phyloP scores from a whole-genome alignment of 202 grass and related monocot genomes.

The Zizania palustris region DNA sequence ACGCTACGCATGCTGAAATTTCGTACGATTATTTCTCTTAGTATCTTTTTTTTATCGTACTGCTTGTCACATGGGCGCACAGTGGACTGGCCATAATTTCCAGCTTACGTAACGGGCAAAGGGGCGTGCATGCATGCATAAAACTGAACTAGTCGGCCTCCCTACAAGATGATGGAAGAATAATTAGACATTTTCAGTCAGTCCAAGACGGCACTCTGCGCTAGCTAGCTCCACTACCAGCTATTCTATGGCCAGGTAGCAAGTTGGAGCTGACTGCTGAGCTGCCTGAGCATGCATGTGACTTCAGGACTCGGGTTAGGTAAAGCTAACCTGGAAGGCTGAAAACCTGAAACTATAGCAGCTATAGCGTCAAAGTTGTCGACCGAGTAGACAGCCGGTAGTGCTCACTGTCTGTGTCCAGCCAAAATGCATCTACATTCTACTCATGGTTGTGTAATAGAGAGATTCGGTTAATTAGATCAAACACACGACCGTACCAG shows the following conservation, averaged over 20 bases:
- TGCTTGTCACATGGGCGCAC: background rate
- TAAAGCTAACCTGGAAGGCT: no score
- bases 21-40: constrained; percentile 11
- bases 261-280: no score
- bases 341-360: no score
- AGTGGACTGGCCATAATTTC: background rate
- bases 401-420: no score
- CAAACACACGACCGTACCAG: background rate
- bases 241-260: no score
- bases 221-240: background rate
- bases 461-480: background rate
- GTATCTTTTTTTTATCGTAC: background rate
- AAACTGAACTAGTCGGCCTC: constrained; percentile 21
- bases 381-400: no score
- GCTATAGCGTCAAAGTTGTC: no score
- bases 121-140: background rate
- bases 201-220: constrained; percentile 20
- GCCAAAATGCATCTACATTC: no score
- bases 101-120: constrained; percentile 8
- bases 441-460: no score
- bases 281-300: no score
- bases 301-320: no score
- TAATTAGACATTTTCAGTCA: constrained; percentile 27
- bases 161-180: constrained; percentile 29
- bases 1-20: background rate